A percentile compares a stretch with the other conserved stretches of the same genome.
Evolutionary conservation across 1,284 basidiomycete genomes (phyloP).

Genomic region (Malassezia yamatoensis): DNA sequence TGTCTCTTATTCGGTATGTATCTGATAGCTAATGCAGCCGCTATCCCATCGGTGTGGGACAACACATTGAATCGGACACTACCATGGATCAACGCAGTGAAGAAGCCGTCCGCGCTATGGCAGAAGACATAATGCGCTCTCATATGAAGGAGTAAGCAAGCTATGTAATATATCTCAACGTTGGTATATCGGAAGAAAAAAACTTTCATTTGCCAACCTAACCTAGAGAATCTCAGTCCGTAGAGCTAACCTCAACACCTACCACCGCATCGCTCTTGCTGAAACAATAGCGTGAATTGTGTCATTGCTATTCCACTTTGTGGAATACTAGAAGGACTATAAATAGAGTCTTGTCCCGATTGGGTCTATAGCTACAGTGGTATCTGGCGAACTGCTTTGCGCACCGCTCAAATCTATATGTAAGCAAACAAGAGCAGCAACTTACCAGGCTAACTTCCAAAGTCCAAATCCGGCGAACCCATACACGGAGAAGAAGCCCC

Average conservation of each 20-base stretch:
- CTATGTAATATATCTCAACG: not conserved
- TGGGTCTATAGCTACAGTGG: not conserved
- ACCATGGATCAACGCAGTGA: not conserved
- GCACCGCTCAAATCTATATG: not conserved
- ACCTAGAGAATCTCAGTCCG: too few species aligned
- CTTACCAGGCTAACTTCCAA: constrained; percentile 80
- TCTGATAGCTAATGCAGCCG: not conserved
- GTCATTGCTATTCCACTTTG: too few species aligned
- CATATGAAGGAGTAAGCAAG: not conserved
- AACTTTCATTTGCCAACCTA: too few species aligned
- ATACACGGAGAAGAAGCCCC: constrained; percentile 53
- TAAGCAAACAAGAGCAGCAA: not conserved
- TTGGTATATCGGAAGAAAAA: not conserved
- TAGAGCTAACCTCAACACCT: not conserved
- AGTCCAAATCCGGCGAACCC: constrained; percentile 98
- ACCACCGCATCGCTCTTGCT: not conserved
- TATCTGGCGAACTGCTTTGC: not conserved
- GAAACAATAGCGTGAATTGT: too few species aligned
- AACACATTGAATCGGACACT: constrained; percentile 3
- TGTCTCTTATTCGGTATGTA: constrained; percentile 57
- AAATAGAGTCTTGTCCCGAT: too few species aligned
- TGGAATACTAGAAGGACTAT: too few species aligned
- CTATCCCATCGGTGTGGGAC: constrained; percentile 15
- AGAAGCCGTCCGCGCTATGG: constrained; percentile 14
- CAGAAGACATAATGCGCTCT: constrained; percentile 12